phyloP scores from a whole-genome alignment of 1,284 basidiomycete species.

The Butyriboletus regius region DNA sequence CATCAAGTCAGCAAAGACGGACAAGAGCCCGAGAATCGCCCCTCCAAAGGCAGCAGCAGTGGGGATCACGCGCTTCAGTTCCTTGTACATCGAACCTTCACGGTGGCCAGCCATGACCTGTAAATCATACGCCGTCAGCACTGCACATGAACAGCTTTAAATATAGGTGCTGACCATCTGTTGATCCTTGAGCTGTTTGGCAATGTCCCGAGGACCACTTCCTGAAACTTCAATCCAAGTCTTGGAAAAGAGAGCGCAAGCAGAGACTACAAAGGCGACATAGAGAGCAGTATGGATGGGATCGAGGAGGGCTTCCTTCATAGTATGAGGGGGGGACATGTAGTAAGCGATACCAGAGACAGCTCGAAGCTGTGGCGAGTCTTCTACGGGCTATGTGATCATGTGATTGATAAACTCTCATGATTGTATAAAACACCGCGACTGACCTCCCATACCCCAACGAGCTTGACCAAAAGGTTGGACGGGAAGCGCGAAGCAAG shows the following conservation, averaged over 20 bases:
- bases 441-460: constrained; percentile 93
- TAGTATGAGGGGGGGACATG: constrained; percentile 91
- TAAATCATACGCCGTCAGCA: background rate
- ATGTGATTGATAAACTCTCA: background rate
- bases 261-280: constrained; percentile 85
- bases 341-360: constrained; percentile 94
- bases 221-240: constrained; percentile 99
- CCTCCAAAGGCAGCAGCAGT: constrained; percentile 96
- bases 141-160: too few relatives aligned
- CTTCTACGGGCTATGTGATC: constrained; percentile 69
- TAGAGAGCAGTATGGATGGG: constrained; percentile 91
- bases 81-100: constrained; percentile 97
- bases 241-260: constrained; percentile 96
- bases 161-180: constrained; percentile 61
- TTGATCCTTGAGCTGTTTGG: constrained; percentile 97
- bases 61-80: constrained; percentile 94
- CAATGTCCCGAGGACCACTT: constrained; percentile 88
- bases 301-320: constrained; percentile 80
- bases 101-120: constrained; percentile 94
- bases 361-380: constrained; percentile 85
- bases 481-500: constrained; percentile 82
- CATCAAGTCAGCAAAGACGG: constrained; percentile 92
- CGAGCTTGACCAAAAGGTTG: constrained; percentile 82
- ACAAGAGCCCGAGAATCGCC: constrained; percentile 86
- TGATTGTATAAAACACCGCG: background rate